Evolutionary conservation across 2,329 filamentous ascomycete species (phyloP), one percentile per base, ranked within the genome.

Genomic region (Alternaria arborescens): DNA sequence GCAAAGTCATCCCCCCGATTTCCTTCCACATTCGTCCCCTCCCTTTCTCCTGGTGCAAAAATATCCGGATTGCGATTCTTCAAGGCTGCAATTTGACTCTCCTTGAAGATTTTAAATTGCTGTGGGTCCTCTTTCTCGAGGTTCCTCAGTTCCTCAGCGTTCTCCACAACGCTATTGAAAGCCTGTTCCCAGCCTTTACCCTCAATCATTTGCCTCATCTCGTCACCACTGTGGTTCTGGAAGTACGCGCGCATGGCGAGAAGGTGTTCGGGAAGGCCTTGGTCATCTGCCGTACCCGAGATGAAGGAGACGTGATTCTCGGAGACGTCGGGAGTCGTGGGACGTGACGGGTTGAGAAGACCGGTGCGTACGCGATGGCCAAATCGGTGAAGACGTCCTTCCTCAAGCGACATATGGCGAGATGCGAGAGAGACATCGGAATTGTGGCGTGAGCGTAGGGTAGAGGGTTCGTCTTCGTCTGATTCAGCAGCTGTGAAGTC

Each of bases 401-500:
- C 89, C 79, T 92, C 89, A 46, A 87, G 84, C 1, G 85, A 85
- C 61, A 90, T 85, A 22, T 86, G 87, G 52, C 87, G 87, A 4
- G 87, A 86, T 44, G 89, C 88, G 10, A 91, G 83, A 2, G 86
- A 89, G n/a, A 90, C 88, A 67, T 91, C 88, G 2, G 87, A 89
- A 67, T 85, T 86, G 64, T 87, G 84, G 30, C 89, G 84, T 1
- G 86, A 86, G 50, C 87, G 80, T 22, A 86, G 76, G 51, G 82
- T 77, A 52, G 77, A 80, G 20, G 74, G 68, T 42, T 69, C 79
- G 26, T 81, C 79, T 58, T 83, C 80, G 58, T 83, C 80, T 14
- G 79, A 80, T 65, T 78, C 61, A 36, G 71, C 64, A 68, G 60
- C 67, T 5, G 48, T 64, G 28, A 65, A 60, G 26, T 77, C 70